A percentile compares a stretch with the other conserved stretches of the same genome.
Evolutionary conservation across 352 stramenopile genomes (phyloP).

Genomic region (Pythium vanterpoolii): DNA sequence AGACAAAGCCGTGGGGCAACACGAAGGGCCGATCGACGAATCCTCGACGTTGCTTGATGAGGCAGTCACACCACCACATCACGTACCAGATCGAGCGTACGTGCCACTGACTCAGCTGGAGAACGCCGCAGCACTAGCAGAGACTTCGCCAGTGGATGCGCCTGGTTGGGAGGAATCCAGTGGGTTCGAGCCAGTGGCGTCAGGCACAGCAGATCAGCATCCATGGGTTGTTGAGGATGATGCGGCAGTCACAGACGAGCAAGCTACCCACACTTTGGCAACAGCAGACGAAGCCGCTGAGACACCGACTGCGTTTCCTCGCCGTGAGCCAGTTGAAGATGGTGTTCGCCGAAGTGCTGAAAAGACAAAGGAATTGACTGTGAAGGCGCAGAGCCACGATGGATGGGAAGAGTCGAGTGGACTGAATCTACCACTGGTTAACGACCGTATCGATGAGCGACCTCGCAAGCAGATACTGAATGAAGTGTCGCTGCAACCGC

Average conservation of each 20-base stretch:
- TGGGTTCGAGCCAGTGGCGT: not conserved
- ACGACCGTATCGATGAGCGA: not conserved
- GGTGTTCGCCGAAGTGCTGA: not conserved
- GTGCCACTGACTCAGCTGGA: not conserved
- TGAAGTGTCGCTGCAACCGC: too few species aligned
- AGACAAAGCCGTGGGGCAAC: not conserved
- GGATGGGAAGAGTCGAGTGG: constrained; percentile 12
- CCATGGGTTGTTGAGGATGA: not conserved
- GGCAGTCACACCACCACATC: not conserved
- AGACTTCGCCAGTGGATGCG: not conserved
- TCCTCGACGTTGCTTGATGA: not conserved
- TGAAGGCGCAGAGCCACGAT: not conserved
- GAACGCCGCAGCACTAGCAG: not conserved
- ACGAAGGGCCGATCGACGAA: not conserved
- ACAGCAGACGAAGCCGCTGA: not conserved
- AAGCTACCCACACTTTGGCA: not conserved
- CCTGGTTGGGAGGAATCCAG: not conserved
- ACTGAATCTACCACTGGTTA: not conserved
- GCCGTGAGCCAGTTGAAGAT: not conserved
- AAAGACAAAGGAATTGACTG: not conserved
- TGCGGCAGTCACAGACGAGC: not conserved
- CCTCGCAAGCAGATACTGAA: too few species aligned
- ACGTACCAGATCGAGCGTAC: not conserved
- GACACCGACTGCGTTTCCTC: not conserved
- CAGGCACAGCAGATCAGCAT: not conserved